Evolutionary conservation across 495 filamentous ascomycete species (phyloP).

Genomic region (Penicillium manginii): DNA sequence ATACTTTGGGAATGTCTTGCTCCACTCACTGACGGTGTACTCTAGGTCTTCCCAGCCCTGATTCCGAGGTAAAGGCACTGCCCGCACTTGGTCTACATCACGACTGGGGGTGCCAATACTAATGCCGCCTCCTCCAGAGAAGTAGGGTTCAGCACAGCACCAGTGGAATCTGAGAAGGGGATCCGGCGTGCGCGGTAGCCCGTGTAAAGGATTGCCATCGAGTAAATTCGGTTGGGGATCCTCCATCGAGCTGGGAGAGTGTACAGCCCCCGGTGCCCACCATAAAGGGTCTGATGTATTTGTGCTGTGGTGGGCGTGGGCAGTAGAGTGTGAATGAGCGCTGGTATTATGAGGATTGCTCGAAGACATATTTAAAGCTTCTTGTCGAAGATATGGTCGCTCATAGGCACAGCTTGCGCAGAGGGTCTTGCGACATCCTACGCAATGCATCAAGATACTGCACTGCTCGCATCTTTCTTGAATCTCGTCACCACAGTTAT

Average conservation of each 20-base stretch:
- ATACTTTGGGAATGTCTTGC: constrained; percentile 48
- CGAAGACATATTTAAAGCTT: constrained; percentile 17
- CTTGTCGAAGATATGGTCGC: constrained; percentile 50
- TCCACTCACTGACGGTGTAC: constrained; percentile 48
- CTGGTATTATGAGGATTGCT: constrained; percentile 4
- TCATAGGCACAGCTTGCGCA: constrained; percentile 66
- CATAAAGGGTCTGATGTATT: constrained; percentile 43
- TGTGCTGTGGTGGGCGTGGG: background rate
- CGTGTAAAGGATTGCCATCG: constrained; percentile 34
- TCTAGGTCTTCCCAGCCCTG: constrained; percentile 61
- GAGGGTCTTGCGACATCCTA: constrained; percentile 63
- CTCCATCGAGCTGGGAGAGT: constrained; percentile 61
- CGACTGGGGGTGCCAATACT: constrained; percentile 57
- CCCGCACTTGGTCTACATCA: constrained; percentile 59
- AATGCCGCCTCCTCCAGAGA: constrained; percentile 65
- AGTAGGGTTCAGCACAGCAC: constrained; percentile 66
- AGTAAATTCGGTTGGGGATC: constrained; percentile 40
- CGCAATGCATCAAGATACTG: constrained; percentile 66
- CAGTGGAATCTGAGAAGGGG: constrained; percentile 59
- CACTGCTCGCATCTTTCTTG: constrained; percentile 64
- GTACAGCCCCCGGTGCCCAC: constrained; percentile 60
- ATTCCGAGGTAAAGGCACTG: constrained; percentile 58
- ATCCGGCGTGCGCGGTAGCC: constrained; percentile 30
- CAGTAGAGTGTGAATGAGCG: background rate
- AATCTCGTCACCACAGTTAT: constrained; percentile 56